These are phyloP conservation scores for Rhizodiscina lignyota DNA, from an alignment of 495 filamentous ascomycete genomes.

Conservation along the genomic window DNA sequence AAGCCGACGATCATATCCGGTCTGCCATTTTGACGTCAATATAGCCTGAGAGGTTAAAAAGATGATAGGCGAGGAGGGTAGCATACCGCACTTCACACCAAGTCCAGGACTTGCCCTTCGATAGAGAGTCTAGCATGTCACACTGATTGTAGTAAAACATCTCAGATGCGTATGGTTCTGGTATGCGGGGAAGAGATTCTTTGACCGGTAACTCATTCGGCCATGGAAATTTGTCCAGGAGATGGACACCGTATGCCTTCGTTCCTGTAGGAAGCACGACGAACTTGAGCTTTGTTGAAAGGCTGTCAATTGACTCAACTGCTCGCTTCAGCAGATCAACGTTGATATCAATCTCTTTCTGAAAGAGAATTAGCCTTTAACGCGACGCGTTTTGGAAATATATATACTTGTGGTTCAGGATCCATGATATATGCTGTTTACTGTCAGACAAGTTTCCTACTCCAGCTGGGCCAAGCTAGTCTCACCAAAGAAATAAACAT, in stretches of 20 bases:
- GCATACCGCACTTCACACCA: slow-evolving; percentile 19
- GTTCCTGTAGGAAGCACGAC: slow-evolving; percentile 23
- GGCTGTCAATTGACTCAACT: slow-evolving; percentile 23
- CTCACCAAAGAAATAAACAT: slow-evolving; percentile 30
- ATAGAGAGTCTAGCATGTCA: slow-evolving; percentile 14
- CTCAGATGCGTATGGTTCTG: slow-evolving; percentile 19
- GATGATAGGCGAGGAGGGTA: too few relatives aligned
- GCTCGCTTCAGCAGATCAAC: slow-evolving; percentile 24
- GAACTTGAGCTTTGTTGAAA: slow-evolving; percentile 23
- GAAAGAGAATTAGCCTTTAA: slow-evolving; percentile 8
- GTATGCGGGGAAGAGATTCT: slow-evolving; percentile 20
- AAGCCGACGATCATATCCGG: slow-evolving; percentile 21
- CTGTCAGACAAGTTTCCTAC: not conserved
- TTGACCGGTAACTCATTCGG: slow-evolving; percentile 16
- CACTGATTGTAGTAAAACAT: slow-evolving; percentile 24
- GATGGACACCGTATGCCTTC: slow-evolving; percentile 23
- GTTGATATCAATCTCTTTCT: slow-evolving; percentile 20
- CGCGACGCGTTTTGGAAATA: not conserved
- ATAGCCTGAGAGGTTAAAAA: too few relatives aligned
- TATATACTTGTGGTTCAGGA: slow-evolving; percentile 5
- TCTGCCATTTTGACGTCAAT: too few relatives aligned
- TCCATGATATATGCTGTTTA: slow-evolving; percentile 17
- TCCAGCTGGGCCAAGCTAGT: not conserved
- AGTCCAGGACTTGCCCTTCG: slow-evolving; percentile 17
- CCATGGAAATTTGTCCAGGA: slow-evolving; percentile 21